Evolutionary conservation across 2,329 filamentous ascomycete genomes (phyloP).

Genomic region (Orbilia blumenaviensis): DNA sequence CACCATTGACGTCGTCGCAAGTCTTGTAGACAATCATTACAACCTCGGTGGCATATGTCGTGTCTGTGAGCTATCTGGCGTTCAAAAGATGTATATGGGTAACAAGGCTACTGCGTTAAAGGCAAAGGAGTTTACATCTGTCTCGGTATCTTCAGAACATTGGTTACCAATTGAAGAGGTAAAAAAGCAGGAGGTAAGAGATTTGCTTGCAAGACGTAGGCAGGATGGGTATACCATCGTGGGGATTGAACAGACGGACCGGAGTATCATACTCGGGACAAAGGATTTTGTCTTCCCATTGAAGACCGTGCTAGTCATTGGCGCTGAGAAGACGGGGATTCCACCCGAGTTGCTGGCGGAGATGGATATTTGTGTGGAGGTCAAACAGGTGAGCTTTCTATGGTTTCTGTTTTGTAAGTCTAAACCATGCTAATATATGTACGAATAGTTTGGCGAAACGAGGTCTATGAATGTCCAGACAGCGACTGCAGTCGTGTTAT

Average conservation of each 20-base stretch:
- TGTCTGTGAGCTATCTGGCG: constrained; percentile 66
- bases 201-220: constrained; percentile 62
- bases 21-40: constrained; percentile 58
- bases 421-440: background rate
- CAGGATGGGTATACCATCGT: constrained; percentile 65
- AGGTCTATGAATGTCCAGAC: constrained; percentile 69
- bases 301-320: constrained; percentile 64
- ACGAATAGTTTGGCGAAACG: constrained; percentile 62
- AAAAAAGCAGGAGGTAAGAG: constrained; percentile 58
- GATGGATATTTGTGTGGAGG: constrained; percentile 66
- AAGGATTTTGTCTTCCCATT: constrained; percentile 57
- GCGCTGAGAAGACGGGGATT: constrained; percentile 66
- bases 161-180: constrained; percentile 64
- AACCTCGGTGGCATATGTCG: constrained; percentile 61
- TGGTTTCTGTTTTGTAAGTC: background rate
- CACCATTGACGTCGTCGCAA: constrained; percentile 62
- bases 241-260: constrained; percentile 67
- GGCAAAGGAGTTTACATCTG: constrained; percentile 65
- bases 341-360: constrained; percentile 64
- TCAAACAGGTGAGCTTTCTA: constrained; percentile 61
- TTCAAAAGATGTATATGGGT: constrained; percentile 63
- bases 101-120: constrained; percentile 60
- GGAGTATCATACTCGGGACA: constrained; percentile 63
- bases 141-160: constrained; percentile 65
- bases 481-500: constrained; percentile 65